These are phyloP conservation scores for Gossypioides kirkii DNA, from an alignment of 345 rosid species.

Conservation along the genomic window DNA sequence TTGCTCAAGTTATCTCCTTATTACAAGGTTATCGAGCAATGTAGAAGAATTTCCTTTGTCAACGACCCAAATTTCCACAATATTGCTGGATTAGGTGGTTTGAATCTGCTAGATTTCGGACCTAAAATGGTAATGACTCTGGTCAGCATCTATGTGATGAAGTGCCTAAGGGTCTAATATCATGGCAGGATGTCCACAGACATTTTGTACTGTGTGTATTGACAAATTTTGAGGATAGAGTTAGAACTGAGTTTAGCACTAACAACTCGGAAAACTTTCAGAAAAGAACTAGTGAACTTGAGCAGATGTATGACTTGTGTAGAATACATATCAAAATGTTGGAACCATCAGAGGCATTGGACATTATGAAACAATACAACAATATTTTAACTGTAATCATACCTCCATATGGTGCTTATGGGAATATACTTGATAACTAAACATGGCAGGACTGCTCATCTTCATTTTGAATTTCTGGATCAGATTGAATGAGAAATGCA, in stretches of 20 bases:
- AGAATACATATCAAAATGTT: constrained; percentile 51
- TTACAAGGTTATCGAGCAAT: constrained; percentile 58
- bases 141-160: constrained; percentile 36
- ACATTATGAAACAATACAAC: constrained; percentile 55
- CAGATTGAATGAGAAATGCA: constrained; percentile 68
- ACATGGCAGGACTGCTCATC: constrained; percentile 87
- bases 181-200: constrained; percentile 70
- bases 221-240: constrained; percentile 43
- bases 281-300: constrained; percentile 50
- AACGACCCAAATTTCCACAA: constrained; percentile 78
- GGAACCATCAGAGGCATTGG: constrained; percentile 57
- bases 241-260: constrained; percentile 34
- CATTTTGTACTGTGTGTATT: constrained; percentile 48
- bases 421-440: constrained; percentile 70
- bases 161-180: constrained; percentile 48
- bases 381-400: constrained; percentile 44
- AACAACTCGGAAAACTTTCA: constrained; percentile 65
- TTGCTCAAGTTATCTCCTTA: constrained; percentile 35
- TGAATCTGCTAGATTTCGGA: constrained; percentile 55
- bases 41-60: constrained; percentile 72
- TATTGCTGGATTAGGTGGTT: constrained; percentile 55
- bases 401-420: constrained; percentile 34
- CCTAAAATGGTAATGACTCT: constrained; percentile 68
- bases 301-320: constrained; percentile 56
- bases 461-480: constrained; percentile 73